These are phyloP conservation scores for Podospora bellae-mahoneyi DNA, from an alignment of 495 filamentous ascomycete genomes.

Conservation along the genomic window DNA sequence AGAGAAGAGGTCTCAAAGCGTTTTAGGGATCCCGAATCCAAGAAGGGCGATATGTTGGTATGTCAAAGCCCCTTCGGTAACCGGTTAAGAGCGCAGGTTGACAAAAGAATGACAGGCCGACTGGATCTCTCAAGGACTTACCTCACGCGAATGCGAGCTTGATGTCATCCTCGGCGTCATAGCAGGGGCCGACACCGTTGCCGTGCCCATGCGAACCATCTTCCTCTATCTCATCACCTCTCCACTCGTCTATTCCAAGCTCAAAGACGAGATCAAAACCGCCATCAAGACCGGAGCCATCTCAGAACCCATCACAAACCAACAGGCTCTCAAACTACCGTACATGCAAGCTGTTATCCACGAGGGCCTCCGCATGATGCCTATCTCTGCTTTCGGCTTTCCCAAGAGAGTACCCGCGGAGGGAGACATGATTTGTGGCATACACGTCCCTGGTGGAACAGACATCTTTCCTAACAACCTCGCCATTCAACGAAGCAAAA, in stretches of 20 bases:
- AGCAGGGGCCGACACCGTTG: neutral
- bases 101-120: neutral
- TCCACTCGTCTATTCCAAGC: neutral
- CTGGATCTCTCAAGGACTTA: neutral
- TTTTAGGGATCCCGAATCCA: neutral
- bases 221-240: neutral
- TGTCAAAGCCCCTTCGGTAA: neutral
- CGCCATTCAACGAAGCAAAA: neutral
- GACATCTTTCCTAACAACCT: neutral
- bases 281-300: neutral
- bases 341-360: neutral
- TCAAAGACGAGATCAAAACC: neutral
- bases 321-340: neutral
- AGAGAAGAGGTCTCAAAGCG: neutral
- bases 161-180: neutral
- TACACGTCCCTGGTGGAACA: neutral
- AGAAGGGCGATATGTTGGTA: neutral
- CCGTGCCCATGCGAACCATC: neutral
- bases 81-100: neutral
- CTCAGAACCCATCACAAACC: neutral
- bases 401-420: neutral
- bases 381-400: neutral
- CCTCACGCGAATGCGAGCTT: neutral
- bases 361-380: neutral
- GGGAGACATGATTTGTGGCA: neutral